Evolutionary conservation across 768 basidiomycete genomes (phyloP), one percentile per base, ranked within the genome.

Genomic region (Mycena capillaripes): DNA sequence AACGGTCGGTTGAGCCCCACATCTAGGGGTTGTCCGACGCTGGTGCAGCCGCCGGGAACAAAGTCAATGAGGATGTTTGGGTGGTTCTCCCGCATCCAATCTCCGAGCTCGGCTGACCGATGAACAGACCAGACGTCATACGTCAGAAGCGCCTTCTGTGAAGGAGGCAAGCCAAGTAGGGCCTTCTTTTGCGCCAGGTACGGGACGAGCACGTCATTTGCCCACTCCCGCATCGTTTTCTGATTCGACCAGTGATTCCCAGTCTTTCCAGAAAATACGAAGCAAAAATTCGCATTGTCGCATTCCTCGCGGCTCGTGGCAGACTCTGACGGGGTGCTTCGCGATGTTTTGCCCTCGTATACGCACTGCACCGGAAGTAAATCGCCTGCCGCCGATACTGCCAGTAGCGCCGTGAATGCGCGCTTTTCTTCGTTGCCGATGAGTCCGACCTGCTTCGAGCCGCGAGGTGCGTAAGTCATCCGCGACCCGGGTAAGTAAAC

Each of bases 61-160:
- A 69, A 80, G 36, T 61, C 55, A 0, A 80, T 17, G n/a, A 76
- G 67, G 40, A 80, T 77, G n/a, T 69, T 74, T 36, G 76, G 75
- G 56, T 80, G 76, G 10, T 64, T 63, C 16, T 48, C 69, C 27
- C 66, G 50, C 55, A 83, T 56, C 80, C 79, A 82, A 7, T 16
- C 52, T 10, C 75, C 52, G 66, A 83, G 82, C 30, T 78, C 79
- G 19, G 55, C 36, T 3, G 76, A 78, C 0, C 79, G 73, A 66
- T 83, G 82, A 30, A 82, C 81, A 5, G 79, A 77, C 79, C 79
- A 80, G 38, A 74, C 69, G 50, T 80, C 79, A 23, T 79, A 76
- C 23, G 67, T 59, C 73, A 69, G 70, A 17, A 80, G 27, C 16
- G 64, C 64, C 30, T 75, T 67, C 56, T 78, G 78, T 9, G 8